Evolutionary conservation across 371 early-diverging fungal genomes (phyloP).

Genomic region (Enteropsectra breve): DNA sequence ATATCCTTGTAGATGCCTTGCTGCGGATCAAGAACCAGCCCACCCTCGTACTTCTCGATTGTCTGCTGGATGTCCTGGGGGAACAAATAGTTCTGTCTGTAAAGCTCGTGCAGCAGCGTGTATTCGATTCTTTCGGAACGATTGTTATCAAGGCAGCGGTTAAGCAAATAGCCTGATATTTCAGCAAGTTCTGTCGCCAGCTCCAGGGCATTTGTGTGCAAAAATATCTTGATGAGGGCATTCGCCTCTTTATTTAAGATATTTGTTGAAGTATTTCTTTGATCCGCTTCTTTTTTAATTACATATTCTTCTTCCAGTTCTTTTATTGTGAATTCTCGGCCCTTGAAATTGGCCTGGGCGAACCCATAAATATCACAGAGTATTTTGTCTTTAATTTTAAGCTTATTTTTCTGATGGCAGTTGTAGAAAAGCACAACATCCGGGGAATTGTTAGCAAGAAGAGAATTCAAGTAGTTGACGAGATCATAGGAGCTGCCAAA

Average conservation of each 20-base stretch:
- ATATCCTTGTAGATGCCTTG: slow-evolving; percentile 87
- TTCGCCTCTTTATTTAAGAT: no score
- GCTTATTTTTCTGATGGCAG: not conserved
- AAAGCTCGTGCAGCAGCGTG: slow-evolving; percentile 87
- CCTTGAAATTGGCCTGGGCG: slow-evolving; percentile 40
- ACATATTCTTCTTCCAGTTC: slow-evolving; percentile 27
- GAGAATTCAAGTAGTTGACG: slow-evolving; percentile 7
- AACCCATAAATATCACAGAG: slow-evolving; percentile 48
- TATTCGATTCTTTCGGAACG: slow-evolving; percentile 93
- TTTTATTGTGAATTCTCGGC: slow-evolving; percentile 44
- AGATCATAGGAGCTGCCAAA: slow-evolving; percentile 6
- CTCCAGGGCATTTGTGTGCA: slow-evolving; percentile 40
- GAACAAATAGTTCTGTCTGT: slow-evolving; percentile 49
- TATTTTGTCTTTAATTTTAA: slow-evolving; percentile 23
- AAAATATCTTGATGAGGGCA: slow-evolving; percentile 39
- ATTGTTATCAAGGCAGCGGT: slow-evolving; percentile 73
- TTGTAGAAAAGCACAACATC: slow-evolving; percentile 47
- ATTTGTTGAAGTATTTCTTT: no score
- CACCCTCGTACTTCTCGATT: slow-evolving; percentile 88
- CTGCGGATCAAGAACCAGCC: slow-evolving; percentile 92
- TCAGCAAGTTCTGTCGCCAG: slow-evolving; percentile 55
- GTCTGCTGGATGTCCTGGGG: slow-evolving; percentile 62
- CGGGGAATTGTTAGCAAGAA: slow-evolving; percentile 21
- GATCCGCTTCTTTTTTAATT: no score
- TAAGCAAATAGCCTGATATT: slow-evolving; percentile 55